These are phyloP conservation scores for Dittrichia graveolens DNA, from an alignment of 129 eudicot species.

Conservation along the genomic window DNA sequence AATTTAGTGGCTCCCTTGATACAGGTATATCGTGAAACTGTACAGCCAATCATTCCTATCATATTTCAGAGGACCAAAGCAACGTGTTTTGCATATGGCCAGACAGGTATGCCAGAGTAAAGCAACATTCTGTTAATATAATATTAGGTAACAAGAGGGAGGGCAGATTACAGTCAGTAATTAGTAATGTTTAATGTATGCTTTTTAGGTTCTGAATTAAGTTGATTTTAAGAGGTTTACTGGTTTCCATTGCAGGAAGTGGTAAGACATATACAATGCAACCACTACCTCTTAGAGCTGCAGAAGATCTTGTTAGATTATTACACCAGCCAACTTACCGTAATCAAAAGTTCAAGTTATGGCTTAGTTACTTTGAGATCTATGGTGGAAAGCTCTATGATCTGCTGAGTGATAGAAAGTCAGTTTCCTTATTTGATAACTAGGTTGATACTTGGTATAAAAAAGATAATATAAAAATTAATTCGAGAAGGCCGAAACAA, in stretches of 20 bases:
- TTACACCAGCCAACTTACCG: conserved; percentile 77
- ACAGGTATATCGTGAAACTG: conserved; percentile 82
- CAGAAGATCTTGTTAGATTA: conserved; percentile 85
- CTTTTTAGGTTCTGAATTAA: conserved; percentile 10
- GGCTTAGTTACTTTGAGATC: conserved; percentile 97
- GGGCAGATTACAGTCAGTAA: no score
- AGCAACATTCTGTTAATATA: neutral
- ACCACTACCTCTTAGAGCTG: conserved; percentile 93
- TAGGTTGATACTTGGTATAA: neutral
- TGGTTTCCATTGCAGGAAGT: conserved; percentile 62
- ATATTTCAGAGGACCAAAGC: conserved; percentile 86
- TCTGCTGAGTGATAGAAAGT: conserved; percentile 85
- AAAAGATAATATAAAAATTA: no score
- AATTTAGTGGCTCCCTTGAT: conserved; percentile 21
- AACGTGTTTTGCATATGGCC: conserved; percentile 96
- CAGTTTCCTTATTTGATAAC: conserved; percentile 24
- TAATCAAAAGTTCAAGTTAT: conserved; percentile 78
- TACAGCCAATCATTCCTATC: conserved; percentile 87
- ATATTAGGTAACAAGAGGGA: neutral
- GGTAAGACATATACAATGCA: conserved; percentile 96
- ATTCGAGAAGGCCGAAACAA: no score
- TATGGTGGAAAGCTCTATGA: conserved; percentile 94
- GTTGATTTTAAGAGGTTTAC: conserved; percentile 1
- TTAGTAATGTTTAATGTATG: neutral
- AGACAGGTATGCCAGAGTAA: conserved; percentile 62